Evolutionary conservation across 1,284 basidiomycete genomes (phyloP), one percentile per base, ranked within the genome.

Genomic region (Fomitopsis betulina): DNA sequence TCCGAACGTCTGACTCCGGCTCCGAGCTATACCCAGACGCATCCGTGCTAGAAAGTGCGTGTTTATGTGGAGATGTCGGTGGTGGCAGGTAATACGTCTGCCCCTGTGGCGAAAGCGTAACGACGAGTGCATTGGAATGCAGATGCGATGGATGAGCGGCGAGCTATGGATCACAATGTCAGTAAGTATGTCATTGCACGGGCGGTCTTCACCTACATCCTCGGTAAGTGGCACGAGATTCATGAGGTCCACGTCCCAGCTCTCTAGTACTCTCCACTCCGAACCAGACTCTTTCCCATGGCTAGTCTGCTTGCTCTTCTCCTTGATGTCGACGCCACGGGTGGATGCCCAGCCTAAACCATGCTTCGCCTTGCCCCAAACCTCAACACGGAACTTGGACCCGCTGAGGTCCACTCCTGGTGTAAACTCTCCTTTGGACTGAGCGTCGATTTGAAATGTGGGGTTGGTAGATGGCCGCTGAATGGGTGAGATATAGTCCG

Each of bases 381-480:
- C 68, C 58, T 85, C 80, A 9, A 89, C 71, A 52, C 72, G 79
- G 60, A 89, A 64, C 53, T 65, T 75, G 38, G 78, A 73, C 3
- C 77, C 75, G 62, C 79, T 79, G 17, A 80, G 64, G 65, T 87
- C 76, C 8, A 78, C 75, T 67, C 75, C 76, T 25, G 75, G 71
- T 0, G 78, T 72, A 63, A 83, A 82, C 39, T 82, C 79, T 54
- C 67, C 69, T 54, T 69, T 66, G 37, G 78, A 74, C 12, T 67
- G 72, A 21, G 76, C 68, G 67, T 89, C 84, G 39, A 91, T 70
- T 7, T 74, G 58, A 64, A 92, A 93, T n/a, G 73, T 70, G 0
- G 92, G 91, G 67, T 91, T 91, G 5, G 86, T 92, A 0, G 90
- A 91, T 6, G 89, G 85, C 42, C 76, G 76, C 65, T 91, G 88